A percentile compares a stretch with the other conserved stretches of the same genome.
phyloP scores from a whole-genome alignment of 352 stramenopile genomes.

The Thalassiosira hispida region DNA sequence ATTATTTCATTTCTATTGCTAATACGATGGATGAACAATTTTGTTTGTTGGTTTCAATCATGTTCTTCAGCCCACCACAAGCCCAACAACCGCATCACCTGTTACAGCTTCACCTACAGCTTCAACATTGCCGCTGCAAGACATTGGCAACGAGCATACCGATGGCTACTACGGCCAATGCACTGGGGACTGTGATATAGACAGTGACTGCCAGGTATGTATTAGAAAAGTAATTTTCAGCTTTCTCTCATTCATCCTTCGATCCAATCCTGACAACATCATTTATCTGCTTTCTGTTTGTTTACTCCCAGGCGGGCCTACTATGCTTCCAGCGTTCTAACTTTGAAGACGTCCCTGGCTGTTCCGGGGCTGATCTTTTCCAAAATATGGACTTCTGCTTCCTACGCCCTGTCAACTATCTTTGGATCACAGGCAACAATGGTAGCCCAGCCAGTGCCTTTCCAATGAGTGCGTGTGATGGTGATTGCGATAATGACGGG shows the following conservation, averaged over 20 bases:
- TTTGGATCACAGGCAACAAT: no score
- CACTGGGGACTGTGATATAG: constrained; percentile 58
- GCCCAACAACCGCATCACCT: not conserved
- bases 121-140: constrained; percentile 2
- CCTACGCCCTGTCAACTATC: no score
- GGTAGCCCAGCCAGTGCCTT: no score
- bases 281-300: no score
- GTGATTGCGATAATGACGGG: not conserved
- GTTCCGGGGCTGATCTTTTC: no score
- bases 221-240: not conserved
- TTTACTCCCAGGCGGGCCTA: no score
- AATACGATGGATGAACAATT: not conserved
- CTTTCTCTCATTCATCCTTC: not conserved
- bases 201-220: constrained; percentile 26
- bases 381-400: no score
- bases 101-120: not conserved
- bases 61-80: not conserved
- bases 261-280: no score
- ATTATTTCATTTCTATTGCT: constrained; percentile 5
- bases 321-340: no score
- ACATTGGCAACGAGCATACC: not conserved
- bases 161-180: constrained; percentile 18
- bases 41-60: not conserved
- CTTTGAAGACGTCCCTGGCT: no score
- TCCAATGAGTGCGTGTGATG: not conserved